Conservation (phyloP, 257 asterid species). For the Capsicum baccatum region DNA sequence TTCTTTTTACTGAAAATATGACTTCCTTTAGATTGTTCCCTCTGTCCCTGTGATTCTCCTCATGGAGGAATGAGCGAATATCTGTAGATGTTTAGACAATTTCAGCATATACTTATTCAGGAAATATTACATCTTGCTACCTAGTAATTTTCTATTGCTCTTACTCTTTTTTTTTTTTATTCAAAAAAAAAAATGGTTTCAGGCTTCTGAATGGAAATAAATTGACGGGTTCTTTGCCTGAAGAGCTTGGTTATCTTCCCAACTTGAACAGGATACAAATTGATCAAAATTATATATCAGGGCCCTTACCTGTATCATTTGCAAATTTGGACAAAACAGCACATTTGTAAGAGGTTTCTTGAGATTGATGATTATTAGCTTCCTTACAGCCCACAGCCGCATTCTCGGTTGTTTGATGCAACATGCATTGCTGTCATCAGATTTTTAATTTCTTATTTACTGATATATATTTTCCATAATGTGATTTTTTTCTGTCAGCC, state of each 20-base stretch:
- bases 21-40: conserved; percentile 1
- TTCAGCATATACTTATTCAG: neutral
- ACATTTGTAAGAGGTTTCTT: conserved; percentile 64
- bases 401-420: conserved; percentile 24
- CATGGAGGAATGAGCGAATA: neutral
- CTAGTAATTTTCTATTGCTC: neutral
- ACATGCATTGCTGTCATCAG: neutral
- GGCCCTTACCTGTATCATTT: conserved; percentile 77
- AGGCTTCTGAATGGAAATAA: conserved; percentile 96
- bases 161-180: neutral
- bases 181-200: conserved; percentile 29
- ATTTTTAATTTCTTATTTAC: conserved; percentile 11
- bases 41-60: neutral
- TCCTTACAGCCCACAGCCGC: neutral
- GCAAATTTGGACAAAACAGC: conserved; percentile 65
- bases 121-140: conserved; percentile 21
- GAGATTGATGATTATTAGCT: conserved; percentile 25
- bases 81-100: conserved; percentile 16
- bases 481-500: conserved; percentile 61
- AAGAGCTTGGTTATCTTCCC: conserved; percentile 82
- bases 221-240: conserved; percentile 89
- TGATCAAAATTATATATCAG: conserved; percentile 87
- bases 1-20: neutral
- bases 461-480: conserved; percentile 25
- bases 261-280: conserved; percentile 93